Evolutionary conservation across 768 basidiomycete genomes (phyloP).

Genomic region (Boletus sp.): DNA sequence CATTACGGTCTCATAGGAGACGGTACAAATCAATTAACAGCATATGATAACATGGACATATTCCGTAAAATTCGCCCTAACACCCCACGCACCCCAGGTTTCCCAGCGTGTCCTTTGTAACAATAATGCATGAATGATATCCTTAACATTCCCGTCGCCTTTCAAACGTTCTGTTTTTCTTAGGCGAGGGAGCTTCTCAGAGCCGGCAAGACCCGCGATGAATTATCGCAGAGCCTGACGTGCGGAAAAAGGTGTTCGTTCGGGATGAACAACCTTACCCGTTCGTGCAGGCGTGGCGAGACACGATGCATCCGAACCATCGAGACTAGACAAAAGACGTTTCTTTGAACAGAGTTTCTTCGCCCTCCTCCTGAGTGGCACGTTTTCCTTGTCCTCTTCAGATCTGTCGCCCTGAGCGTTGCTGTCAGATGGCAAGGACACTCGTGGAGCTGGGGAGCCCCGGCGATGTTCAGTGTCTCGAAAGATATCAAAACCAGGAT

Average conservation of each 20-base stretch:
- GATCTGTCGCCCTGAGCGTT: conserved; percentile 11
- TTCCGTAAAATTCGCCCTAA: conserved; percentile 14
- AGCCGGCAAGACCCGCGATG: not conserved
- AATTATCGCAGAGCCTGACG: conserved; percentile 21
- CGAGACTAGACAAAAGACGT: conserved; percentile 7
- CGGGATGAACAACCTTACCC: conserved; percentile 7
- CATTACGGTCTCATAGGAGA: conserved; percentile 28
- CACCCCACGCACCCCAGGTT: not conserved
- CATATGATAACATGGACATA: conserved; percentile 29
- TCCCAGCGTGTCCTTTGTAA: not conserved
- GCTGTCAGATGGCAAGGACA: not conserved
- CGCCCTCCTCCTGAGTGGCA: conserved; percentile 45
- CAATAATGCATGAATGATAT: conserved; percentile 3
- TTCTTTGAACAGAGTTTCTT: conserved; percentile 39
- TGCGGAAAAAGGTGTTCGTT: conserved; percentile 16
- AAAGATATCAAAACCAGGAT: conserved; percentile 64
- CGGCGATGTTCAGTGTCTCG: conserved; percentile 38
- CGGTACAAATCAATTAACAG: conserved; percentile 33
- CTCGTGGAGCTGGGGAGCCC: not conserved
- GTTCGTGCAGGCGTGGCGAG: conserved; percentile 2
- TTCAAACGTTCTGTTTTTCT: not conserved
- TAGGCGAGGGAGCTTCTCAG: not conserved
- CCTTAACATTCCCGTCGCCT: not conserved
- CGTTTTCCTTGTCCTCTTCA: conserved; percentile 60
- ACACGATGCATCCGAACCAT: conserved; percentile 3